phyloP scores from a whole-genome alignment of 1,284 basidiomycete genomes.

The Clitocybe nebularis region DNA sequence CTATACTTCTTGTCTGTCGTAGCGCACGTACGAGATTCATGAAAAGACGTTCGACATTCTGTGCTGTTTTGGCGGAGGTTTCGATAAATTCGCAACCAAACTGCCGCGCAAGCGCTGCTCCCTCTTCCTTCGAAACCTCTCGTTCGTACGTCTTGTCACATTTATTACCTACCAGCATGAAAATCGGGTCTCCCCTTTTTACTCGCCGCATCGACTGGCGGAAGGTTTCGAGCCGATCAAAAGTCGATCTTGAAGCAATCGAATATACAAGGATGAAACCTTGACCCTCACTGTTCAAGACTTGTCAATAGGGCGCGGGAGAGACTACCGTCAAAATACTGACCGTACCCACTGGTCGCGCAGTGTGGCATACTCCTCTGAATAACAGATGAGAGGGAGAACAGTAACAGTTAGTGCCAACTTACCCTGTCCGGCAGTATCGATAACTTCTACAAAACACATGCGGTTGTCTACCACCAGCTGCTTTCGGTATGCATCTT shows the following conservation, averaged over 20 bases:
- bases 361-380: constrained; percentile 95
- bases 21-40: constrained; percentile 87
- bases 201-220: constrained; percentile 93
- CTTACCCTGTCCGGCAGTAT: constrained; percentile 91
- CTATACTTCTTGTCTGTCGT: constrained; percentile 59
- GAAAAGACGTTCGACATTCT: constrained; percentile 95
- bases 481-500: constrained; percentile 92
- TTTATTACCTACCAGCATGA: constrained; percentile 92
- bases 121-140: constrained; percentile 88
- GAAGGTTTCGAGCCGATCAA: constrained; percentile 92
- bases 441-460: constrained; percentile 91
- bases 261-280: constrained; percentile 99
- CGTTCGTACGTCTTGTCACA: constrained; percentile 83
- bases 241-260: constrained; percentile 92
- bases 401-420: constrained; percentile 14
- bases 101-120: constrained; percentile 76
- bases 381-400: constrained; percentile 17
- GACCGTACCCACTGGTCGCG: constrained; percentile 98
- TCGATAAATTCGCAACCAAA: constrained; percentile 96
- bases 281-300: constrained; percentile 81
- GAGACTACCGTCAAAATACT: constrained; percentile 28
- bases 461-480: constrained; percentile 88
- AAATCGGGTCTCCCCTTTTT: constrained; percentile 83
- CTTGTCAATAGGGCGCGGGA: constrained; percentile 7
- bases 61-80: constrained; percentile 92